Conservation (phyloP, 164 flowering plant species). For the Vitis rotundifolia region DNA sequence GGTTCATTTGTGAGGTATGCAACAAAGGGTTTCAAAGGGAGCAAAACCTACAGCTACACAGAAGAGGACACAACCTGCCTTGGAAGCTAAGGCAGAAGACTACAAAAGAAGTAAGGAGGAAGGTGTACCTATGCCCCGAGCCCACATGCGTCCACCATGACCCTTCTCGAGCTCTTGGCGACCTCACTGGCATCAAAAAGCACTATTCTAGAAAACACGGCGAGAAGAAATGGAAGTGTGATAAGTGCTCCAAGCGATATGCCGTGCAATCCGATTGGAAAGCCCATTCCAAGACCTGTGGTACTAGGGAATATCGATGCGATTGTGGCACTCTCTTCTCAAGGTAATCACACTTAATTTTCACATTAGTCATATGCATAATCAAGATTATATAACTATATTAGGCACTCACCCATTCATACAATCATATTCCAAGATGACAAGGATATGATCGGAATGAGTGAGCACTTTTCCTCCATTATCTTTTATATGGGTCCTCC, state of each 20-base stretch:
- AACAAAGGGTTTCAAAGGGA: slow-evolving; percentile 94
- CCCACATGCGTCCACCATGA: slow-evolving; percentile 90
- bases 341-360: slow-evolving; percentile 40
- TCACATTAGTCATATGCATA: no score
- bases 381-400: no score
- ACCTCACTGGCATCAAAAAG: slow-evolving; percentile 90
- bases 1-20: slow-evolving; percentile 90
- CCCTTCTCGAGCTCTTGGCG: slow-evolving; percentile 86
- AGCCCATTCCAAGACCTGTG: slow-evolving; percentile 90
- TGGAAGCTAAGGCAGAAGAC: slow-evolving; percentile 91
- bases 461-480: no score
- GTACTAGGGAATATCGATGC: slow-evolving; percentile 80
- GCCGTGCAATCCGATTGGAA: slow-evolving; percentile 97
- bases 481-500: no score
- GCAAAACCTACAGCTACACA: slow-evolving; percentile 87
- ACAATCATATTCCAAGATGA: no score
- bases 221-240: slow-evolving; percentile 94
- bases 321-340: slow-evolving; percentile 96
- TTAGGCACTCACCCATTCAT: no score
- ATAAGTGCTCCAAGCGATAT: slow-evolving; percentile 79
- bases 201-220: slow-evolving; percentile 89
- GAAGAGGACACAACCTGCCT: slow-evolving; percentile 93
- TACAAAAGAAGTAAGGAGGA: slow-evolving; percentile 68
- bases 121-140: slow-evolving; percentile 86
- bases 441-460: no score